Conservation (phyloP, 306 rosid species). For the Lupinus albus region DNA sequence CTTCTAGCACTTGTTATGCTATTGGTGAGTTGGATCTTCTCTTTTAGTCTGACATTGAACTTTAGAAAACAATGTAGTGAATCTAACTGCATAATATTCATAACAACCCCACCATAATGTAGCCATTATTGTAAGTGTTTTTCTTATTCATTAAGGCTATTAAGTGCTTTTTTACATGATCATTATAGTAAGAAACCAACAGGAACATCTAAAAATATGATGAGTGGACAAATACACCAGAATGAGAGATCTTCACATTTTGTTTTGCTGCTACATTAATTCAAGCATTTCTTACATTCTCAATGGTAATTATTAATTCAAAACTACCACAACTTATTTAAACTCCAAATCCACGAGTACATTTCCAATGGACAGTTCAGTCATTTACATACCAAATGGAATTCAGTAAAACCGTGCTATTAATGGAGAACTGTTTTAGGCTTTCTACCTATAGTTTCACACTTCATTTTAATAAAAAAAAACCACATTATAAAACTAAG, state of each 20-base stretch:
- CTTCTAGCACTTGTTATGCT: too few relatives aligned
- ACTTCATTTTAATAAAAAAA: neutral
- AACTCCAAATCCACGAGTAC: neutral
- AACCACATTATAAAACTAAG: too few relatives aligned
- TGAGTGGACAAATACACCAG: neutral
- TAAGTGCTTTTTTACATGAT: neutral
- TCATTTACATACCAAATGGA: neutral
- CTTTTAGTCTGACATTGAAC: too few relatives aligned
- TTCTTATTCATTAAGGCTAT: neutral
- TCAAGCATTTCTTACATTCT: neutral
- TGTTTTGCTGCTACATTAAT: neutral
- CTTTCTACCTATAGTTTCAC: neutral
- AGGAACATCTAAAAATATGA: neutral
- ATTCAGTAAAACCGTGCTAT: neutral
- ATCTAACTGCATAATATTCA: too few relatives aligned
- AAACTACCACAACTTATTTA: neutral
- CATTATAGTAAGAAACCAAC: neutral
- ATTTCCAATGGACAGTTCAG: neutral
- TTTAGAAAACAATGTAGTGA: too few relatives aligned
- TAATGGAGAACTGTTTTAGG: neutral
- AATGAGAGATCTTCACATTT: neutral
- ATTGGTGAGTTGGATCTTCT: too few relatives aligned
- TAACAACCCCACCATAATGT: too few relatives aligned
- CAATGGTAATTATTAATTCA: neutral
- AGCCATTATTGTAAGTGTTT: too few relatives aligned